Percentiles rank a stretch among this genome's conserved stretches.
Conservation (phyloP, 305 asterid genomes). For the Solanum aculeatissimum region DNA sequence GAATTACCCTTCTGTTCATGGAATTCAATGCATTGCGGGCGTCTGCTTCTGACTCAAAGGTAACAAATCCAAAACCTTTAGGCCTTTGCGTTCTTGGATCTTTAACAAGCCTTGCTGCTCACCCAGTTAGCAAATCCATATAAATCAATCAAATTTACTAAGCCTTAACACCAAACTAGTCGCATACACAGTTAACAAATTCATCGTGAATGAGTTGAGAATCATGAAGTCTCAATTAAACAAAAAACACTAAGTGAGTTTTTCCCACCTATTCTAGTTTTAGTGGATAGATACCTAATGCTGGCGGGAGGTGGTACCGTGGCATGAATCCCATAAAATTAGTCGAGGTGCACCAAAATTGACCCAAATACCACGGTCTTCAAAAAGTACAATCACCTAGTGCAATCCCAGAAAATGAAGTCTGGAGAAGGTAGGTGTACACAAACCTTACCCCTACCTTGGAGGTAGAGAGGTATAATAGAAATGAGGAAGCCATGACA, state of each 20-base stretch:
- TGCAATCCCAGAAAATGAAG: not conserved
- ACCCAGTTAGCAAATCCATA: not conserved
- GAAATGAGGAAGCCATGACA: not conserved
- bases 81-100: slow-evolving; percentile 63
- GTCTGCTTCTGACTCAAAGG: slow-evolving; percentile 43
- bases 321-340: not conserved
- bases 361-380: not conserved
- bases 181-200: not conserved
- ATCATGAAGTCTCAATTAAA: not conserved
- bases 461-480: not conserved
- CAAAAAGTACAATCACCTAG: not conserved
- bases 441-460: not conserved
- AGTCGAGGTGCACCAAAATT: not conserved
- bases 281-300: not conserved
- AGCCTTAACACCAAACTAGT: not conserved
- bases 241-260: not conserved
- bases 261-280: not conserved
- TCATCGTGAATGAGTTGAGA: not conserved
- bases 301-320: not conserved
- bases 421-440: not conserved
- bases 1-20: slow-evolving; percentile 53
- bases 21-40: slow-evolving; percentile 57
- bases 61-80: slow-evolving; percentile 74
- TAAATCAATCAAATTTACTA: not conserved
- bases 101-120: slow-evolving; percentile 56